phyloP scores from a whole-genome alignment of 331 rosid species.

The Telfairia occidentalis region DNA sequence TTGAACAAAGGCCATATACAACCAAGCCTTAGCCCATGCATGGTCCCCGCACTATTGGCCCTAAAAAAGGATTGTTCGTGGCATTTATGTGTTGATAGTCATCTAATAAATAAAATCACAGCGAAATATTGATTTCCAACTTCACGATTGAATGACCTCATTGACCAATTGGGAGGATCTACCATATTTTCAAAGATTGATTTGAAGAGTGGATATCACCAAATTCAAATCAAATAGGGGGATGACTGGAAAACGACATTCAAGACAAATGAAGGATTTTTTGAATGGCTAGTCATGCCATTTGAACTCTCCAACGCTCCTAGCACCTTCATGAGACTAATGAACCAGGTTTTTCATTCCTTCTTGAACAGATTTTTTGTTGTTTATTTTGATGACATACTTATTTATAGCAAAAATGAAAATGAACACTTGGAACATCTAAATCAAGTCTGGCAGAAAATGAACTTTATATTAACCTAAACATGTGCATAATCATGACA shows the following conservation, averaged over 20 bases:
- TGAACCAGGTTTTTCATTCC: background rate
- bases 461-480: too few relatives aligned
- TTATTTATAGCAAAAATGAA: too few relatives aligned
- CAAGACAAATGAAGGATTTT: too few relatives aligned
- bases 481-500: too few relatives aligned
- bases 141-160: rapidly evolving
- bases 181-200: background rate
- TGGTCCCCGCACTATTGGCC: background rate
- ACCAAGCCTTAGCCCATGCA: background rate
- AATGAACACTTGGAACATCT: too few relatives aligned
- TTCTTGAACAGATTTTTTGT: too few relatives aligned
- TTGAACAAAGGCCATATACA: background rate
- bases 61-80: background rate
- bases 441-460: too few relatives aligned
- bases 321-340: background rate
- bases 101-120: background rate
- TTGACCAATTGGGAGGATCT: background rate
- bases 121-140: background rate
- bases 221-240: background rate
- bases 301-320: background rate
- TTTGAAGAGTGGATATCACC: background rate
- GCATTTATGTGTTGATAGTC: background rate
- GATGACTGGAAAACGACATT: too few relatives aligned
- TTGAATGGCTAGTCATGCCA: background rate
- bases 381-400: too few relatives aligned